Base-by-base conservation (phyloP, 2,329 filamentous ascomycete genomes). In the Fusarium sp. region DNA sequence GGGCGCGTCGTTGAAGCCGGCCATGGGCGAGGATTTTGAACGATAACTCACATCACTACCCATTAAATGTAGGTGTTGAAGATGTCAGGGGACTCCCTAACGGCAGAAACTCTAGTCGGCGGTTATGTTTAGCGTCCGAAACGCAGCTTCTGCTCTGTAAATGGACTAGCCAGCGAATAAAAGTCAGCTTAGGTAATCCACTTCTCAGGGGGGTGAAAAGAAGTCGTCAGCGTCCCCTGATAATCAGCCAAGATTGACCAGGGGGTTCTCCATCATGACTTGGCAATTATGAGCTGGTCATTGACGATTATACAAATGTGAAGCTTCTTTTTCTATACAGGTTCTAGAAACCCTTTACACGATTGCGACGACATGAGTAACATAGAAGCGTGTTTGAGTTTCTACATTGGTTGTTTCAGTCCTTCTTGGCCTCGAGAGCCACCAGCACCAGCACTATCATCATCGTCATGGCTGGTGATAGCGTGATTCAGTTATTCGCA, bases 1-100 rank as follows among this genome's bases (percentile, higher is more conserved):
- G 50, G 77, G 73, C 70, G 77, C 73, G 57, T 76, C 72, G 68
- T 73, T 72, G 71, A 78, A 61, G 74, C 77, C 78, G 49, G 77
- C 76, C 78, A 80, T 80, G 48, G 47, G 21, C 19, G 50, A 51
- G 45, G 29, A 21, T 57, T 31, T 37, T 36, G 19, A 46, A 25
- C 19, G 33, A 31, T 14, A 13, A 25, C 39, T 53, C 49, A 65
- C 49, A 65, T 65, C 31, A 62, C 52, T 25, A 25, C 6, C 6
- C 23, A 25, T 49, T 32, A 43, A 21, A 48, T 37, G 31, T 33
- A 33, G 11, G 4, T 31, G 13, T 10, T 32, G 31, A n/a, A 14
- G 2, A 32, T 32, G 31, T 32, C 31, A 32, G 31, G 31, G 31
- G 31, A 14, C 13, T n/a, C 4, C 4, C 9, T 31, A 13, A 10